A percentile compares a stretch with the other conserved stretches of the same genome.
These are phyloP conservation scores for Thuja plicata DNA, from an alignment of 83 land plant species.

Conservation along the genomic window DNA sequence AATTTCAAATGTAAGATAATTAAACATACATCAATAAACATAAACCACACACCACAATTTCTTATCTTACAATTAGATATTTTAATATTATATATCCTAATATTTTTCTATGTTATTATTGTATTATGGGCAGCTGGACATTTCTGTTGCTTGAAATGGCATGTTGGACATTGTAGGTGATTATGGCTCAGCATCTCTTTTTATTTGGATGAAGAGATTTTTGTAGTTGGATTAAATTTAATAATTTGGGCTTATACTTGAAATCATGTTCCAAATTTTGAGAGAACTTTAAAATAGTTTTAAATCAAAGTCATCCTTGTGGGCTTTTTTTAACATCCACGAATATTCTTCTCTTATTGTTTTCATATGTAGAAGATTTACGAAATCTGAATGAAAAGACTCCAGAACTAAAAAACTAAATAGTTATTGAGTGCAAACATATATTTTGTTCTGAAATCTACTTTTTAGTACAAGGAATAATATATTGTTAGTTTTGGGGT, in stretches of 20 bases:
- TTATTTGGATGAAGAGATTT: neutral
- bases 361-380: neutral
- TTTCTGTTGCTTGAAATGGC: no score
- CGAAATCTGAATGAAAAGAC: neutral
- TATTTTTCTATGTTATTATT: no score
- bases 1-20: no score
- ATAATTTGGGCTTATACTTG: neutral
- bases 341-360: neutral
- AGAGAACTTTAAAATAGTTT: neutral
- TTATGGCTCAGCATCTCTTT: neutral
- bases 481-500: no score
- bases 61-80: no score
- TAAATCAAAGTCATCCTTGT: neutral
- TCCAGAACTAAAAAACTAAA: neutral
- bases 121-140: no score
- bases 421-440: neutral
- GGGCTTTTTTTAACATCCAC: neutral
- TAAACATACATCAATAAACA: no score
- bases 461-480: no score
- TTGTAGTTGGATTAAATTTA: neutral
- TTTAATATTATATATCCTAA: no score
- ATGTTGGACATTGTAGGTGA: neutral
- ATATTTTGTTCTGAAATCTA: neutral
- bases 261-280: no score
- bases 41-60: no score